Percentiles rank a stretch among this genome's conserved stretches.
These are phyloP conservation scores for Mycena belliarum DNA, from an alignment of 768 basidiomycete genomes.

Conservation along the genomic window DNA sequence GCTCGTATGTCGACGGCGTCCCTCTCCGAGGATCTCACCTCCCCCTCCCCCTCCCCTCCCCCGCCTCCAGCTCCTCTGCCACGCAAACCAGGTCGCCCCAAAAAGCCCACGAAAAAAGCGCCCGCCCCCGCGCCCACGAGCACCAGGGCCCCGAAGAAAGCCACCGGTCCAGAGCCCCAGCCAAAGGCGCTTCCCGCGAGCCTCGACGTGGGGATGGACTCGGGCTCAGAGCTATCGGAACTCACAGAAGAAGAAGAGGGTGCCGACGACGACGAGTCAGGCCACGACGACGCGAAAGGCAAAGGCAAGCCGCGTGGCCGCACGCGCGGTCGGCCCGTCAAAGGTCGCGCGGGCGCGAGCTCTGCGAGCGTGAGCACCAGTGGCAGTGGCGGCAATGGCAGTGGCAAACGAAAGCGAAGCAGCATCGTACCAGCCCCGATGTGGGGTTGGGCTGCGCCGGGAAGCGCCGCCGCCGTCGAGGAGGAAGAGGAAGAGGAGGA, in stretches of 20 bases:
- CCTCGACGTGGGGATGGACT: slow-evolving; percentile 42
- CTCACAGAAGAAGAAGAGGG: slow-evolving; percentile 80
- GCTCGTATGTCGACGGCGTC: slow-evolving; percentile 12
- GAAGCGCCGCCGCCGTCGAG: slow-evolving; percentile 36
- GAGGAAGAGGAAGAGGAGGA: slow-evolving; percentile 58
- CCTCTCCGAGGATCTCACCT: slow-evolving; percentile 14
- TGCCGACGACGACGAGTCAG: slow-evolving; percentile 20
- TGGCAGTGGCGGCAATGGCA: slow-evolving; percentile 12
- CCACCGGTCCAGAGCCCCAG: neutral
- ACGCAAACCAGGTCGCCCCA: slow-evolving; percentile 12
- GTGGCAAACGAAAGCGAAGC: slow-evolving; percentile 53
- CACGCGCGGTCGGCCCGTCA: slow-evolving; percentile 13
- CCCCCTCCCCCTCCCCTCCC: slow-evolving; percentile 7
- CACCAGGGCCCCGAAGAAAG: neutral
- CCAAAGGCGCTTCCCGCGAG: slow-evolving; percentile 27
- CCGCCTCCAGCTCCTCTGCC: slow-evolving; percentile 1
- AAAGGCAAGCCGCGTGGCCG: slow-evolving; percentile 28
- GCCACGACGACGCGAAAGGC: slow-evolving; percentile 29
- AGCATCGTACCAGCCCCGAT: slow-evolving; percentile 77
- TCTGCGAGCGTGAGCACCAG: slow-evolving; percentile 13
- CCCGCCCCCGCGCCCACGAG: slow-evolving; percentile 2
- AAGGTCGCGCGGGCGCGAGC: slow-evolving; percentile 19
- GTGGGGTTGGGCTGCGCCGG: slow-evolving; percentile 82
- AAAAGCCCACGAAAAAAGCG: slow-evolving; percentile 14
- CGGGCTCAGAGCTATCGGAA: slow-evolving; percentile 79